Conservation (phyloP, 2,329 filamentous ascomycete species). For the Stagonosporopsis vannaccii region DNA sequence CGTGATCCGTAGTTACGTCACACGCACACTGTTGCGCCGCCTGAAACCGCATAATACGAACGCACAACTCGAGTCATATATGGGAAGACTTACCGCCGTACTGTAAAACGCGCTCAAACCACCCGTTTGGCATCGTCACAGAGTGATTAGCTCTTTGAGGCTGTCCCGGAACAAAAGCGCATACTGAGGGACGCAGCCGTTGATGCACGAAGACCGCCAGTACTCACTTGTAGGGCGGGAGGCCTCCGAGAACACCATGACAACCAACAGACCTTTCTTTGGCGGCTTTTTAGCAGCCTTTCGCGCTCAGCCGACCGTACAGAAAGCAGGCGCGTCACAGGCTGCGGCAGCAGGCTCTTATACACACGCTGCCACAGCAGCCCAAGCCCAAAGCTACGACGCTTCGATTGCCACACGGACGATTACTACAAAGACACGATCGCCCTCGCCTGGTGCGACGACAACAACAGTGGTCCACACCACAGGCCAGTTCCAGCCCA, state of each 20-base stretch:
- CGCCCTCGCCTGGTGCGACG: conserved; percentile 45
- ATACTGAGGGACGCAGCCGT: conserved; percentile 17
- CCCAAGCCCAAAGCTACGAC: conserved; percentile 48
- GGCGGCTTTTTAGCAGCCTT: conserved; percentile 73
- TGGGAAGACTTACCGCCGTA: background rate
- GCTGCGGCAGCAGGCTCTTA: conserved; percentile 49
- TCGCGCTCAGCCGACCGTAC: conserved; percentile 66
- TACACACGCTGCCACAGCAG: conserved; percentile 43
- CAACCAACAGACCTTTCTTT: conserved; percentile 71
- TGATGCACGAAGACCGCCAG: conserved; percentile 41
- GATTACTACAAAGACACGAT: conserved; percentile 44
- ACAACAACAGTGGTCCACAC: conserved; percentile 51
- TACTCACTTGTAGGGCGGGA: conserved; percentile 27
- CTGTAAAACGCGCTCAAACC: background rate
- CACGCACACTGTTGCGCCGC: conserved; percentile 19
- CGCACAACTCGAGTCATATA: conserved; percentile 1
- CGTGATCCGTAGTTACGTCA: conserved; percentile 31
- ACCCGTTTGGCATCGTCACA: background rate
- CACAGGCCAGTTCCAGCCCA: conserved; percentile 51
- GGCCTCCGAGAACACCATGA: conserved; percentile 56
- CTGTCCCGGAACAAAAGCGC: conserved; percentile 1
- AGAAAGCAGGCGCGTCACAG: conserved; percentile 61
- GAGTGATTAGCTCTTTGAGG: background rate
- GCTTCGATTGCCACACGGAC: conserved; percentile 52
- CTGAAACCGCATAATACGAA: conserved; percentile 14